Evolutionary conservation across 495 filamentous ascomycete species (phyloP), one percentile per base, ranked within the genome.

Genomic region (Annulohypoxylon stygium): DNA sequence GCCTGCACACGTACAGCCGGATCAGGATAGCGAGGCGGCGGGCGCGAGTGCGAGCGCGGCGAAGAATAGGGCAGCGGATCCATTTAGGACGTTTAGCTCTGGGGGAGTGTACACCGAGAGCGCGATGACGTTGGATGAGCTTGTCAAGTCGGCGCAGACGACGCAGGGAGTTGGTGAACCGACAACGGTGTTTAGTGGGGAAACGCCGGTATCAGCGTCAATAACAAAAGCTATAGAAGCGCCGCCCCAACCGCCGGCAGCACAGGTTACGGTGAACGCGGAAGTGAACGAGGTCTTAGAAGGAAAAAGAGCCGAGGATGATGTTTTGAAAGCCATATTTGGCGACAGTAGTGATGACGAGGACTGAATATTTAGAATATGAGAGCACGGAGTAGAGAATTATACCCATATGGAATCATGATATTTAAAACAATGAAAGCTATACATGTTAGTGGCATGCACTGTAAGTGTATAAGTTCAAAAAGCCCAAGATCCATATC

Each of bases 311-410:
- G 93, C 95, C 4, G 91, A 91, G 2, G 95, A 97, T 53, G 93
- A 91, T n/a, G 90, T 98, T 3, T 97, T 99, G 76, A 93, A 90
- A 78, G 93, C 93, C 20, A 94, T 99, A 14, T 99, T 99, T 85
- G 96, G 95, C 8, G 93, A 92, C 78, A 92, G 91, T 63, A 92
- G 93, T 74, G 91, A 95, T 69, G 91, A 93, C 12, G 85, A 88
- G n/a, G 80, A 77, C 64, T 78, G 5, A 41, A 18, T 18, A 23
- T 36, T 54, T 23, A 26, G 58, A 41, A 16, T 0, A 8, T 36
- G 20, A 50, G 41, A 62, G 14, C 10, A 16, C 4, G 18, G 14
- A 34, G 50, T 30, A 1, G 20, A 50, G 58, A 23, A 37, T 53
- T 51, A 69, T 69, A 73, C 59, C 59, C 70, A 30, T 20, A 12